Evolutionary conservation across 164 flowering plant species (phyloP), one percentile per base, ranked within the genome.

Genomic region (Chimonanthus salicifolius): DNA sequence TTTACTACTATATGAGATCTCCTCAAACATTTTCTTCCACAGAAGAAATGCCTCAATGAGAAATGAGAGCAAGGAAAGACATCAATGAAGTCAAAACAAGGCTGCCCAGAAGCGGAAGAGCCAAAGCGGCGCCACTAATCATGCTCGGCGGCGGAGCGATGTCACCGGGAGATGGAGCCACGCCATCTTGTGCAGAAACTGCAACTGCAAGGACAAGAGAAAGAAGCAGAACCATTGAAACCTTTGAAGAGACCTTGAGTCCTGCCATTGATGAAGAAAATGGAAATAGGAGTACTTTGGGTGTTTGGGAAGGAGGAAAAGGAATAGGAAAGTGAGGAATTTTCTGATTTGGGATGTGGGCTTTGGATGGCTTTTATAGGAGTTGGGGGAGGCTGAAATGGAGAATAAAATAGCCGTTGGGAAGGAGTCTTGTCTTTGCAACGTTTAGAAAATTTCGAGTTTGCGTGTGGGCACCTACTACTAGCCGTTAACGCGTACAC

Each of bases 401-500:
- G 21, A 63, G 11, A 63, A 63, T 21, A 21, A 63, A 5, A 63
- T 5, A 63, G 66, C 66, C 66, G 66, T 63, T 63, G 45, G 33
- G 66, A 21, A 21, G 45, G 11, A 63, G 33, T 5, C 60, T 20
- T 18, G 15, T 18, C 44, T 9, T 8, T 13, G 2, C 16, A 13
- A 63, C 21, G 66, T 21, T 20, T 8, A 16, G 10, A 18, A 63
- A 7, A 54, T 15, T 54, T 54, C 16, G 60, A 3, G 16, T 54
- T 54, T 54, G 66, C 66, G 21, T 63, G 66, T 63, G 66, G 66
- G 66, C 8, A 18, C 66, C 45, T 13, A 9, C 66, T 63, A 63
- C 45, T 63, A 20, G 66, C 66, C 66, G 66, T 63, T 63, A 51
- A 18, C 66, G 45, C 44, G 66, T 63, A 63, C 66, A 21, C 66